Evolutionary conservation across 805 yeast genomes (phyloP), one percentile per base, ranked within the genome.

Genomic region (Saturnispora serradocipensis): DNA sequence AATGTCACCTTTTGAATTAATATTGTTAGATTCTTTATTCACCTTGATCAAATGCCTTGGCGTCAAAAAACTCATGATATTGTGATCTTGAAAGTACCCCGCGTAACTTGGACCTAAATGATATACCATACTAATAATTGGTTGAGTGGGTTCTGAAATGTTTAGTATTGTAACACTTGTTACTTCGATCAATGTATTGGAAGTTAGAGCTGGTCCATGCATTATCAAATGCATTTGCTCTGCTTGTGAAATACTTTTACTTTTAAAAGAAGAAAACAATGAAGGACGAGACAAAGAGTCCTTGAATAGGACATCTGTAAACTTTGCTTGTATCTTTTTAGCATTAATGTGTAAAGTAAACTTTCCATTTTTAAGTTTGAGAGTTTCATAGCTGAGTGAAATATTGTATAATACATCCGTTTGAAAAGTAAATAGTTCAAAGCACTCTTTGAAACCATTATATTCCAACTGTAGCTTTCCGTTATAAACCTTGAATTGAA

Each of bases 41-140:
- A 54, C 3, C n/a, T 43, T 47, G 7, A 54, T 28, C 5, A 48
- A 39, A 20, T 40, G 25, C 11, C 30, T 45, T 3, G 47, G 18
- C 2, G 51, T 34, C 11, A 54, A 39, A 22, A 73, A 73, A 46
- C 70, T 69, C 34, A 71, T 48, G 4, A 78, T 52, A 54, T 70
- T 63, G 11, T 52, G 50, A 54, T 70, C 74, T 35, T 72, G 73
- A 50, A 61, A 71, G n/a, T 67, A 58, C 11, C 75, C 77, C 15
- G 75, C 67, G 71, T 82, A 81, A n/a, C 67, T 66, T 42, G 71
- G 74, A 0, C 78, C 82, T 20, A 82, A 60, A 48, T 66, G 34
- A 28, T 20, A 49, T 18, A 49, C 6, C n/a, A 43, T 16, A n/a
- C 43, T 40, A 3, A 22, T 6, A 7, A 49, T 18, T 16, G 7